A percentile compares a stretch with the other conserved stretches of the same genome.
Evolutionary conservation across 2,329 filamentous ascomycete species (phyloP).

Genomic region (Cladophialophora psammophila): DNA sequence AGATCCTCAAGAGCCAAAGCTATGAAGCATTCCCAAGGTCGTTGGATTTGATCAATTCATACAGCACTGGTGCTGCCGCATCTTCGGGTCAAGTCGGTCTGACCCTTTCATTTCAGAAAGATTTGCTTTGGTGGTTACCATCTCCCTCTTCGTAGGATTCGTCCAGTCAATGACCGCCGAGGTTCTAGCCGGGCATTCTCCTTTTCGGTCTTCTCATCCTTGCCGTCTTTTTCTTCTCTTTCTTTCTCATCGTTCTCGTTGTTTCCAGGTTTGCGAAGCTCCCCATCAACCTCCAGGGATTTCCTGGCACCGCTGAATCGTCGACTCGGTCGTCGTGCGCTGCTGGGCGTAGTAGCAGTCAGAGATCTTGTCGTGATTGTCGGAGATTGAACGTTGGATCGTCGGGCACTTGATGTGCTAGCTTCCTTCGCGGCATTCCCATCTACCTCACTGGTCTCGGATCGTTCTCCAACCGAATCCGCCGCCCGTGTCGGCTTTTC

Average conservation of each 20-base stretch:
- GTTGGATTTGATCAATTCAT: neutral
- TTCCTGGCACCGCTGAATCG: conserved; percentile 28
- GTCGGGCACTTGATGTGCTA: conserved; percentile 5
- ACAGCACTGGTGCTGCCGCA: neutral
- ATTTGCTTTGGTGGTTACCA: conserved; percentile 4
- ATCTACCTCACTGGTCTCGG: conserved; percentile 32
- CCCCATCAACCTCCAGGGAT: conserved; percentile 27
- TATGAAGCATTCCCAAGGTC: neutral
- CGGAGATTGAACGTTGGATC: conserved; percentile 29
- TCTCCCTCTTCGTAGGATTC: conserved; percentile 24
- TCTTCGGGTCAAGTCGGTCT: neutral
- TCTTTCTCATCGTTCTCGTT: conserved; percentile 18
- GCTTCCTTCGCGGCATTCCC: conserved; percentile 23
- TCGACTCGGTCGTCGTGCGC: conserved; percentile 31
- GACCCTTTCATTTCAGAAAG: neutral
- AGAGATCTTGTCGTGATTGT: conserved; percentile 31
- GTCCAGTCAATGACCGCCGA: conserved; percentile 25
- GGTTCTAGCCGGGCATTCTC: conserved; percentile 14
- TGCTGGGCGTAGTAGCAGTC: conserved; percentile 24
- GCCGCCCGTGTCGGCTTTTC: neutral
- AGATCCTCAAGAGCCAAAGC: too few species aligned
- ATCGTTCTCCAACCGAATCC: conserved; percentile 13
- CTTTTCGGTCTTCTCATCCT: conserved; percentile 26
- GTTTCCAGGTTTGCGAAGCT: neutral
- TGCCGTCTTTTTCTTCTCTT: conserved; percentile 22